A percentile compares a stretch with the other conserved stretches of the same genome.
Conservation (phyloP, 2,329 filamentous ascomycete species). For the Teratosphaeria epicoccoides region DNA sequence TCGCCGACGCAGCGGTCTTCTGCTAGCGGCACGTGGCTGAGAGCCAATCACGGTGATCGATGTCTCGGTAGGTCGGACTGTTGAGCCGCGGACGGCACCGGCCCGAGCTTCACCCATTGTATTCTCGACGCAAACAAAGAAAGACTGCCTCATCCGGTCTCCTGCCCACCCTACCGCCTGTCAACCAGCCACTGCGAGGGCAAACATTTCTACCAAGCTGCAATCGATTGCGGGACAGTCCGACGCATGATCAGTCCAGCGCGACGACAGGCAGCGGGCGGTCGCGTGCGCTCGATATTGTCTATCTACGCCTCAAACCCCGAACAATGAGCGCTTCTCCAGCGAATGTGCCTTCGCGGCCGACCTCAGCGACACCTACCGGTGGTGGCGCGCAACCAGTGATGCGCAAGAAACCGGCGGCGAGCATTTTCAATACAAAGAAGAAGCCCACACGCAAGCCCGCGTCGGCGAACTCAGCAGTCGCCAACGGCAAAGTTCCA, state of each 20-base stretch:
- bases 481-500: conserved; percentile 4
- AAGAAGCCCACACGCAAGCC: conserved; percentile 25
- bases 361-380: conserved; percentile 21
- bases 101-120: not conserved
- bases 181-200: too few species aligned
- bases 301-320: not conserved
- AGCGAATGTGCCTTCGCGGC: conserved; percentile 20
- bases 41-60: not conserved
- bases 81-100: not conserved
- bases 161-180: too few species aligned
- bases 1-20: not conserved
- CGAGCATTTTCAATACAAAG: conserved; percentile 24
- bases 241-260: not conserved
- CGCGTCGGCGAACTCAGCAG: conserved; percentile 12
- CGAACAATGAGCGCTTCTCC: conserved; percentile 26
- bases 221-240: not conserved
- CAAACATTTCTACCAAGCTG: too few species aligned
- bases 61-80: not conserved
- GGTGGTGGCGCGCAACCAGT: conserved; percentile 27
- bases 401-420: conserved; percentile 26
- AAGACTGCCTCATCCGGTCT: not conserved
- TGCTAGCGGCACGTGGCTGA: not conserved
- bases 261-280: not conserved
- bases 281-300: not conserved
- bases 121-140: not conserved